Evolutionary conservation across 148 eudicot genomes (phyloP), one percentile per base, ranked within the genome.

Genomic region (Oxyria digyna): DNA sequence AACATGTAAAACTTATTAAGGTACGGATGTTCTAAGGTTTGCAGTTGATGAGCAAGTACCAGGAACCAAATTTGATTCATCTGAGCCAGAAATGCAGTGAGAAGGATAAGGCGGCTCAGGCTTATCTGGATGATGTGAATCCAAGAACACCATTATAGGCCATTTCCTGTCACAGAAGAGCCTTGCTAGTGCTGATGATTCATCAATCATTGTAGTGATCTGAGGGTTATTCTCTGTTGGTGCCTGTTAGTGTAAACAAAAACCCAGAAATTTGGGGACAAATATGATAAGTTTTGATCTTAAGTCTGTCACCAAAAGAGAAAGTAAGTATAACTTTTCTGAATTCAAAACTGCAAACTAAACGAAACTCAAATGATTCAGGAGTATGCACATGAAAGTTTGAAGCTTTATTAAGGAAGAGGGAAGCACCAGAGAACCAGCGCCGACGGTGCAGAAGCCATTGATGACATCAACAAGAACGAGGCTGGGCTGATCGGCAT

Each of bases 381-480:
- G n/a, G n/a, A 45, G 50, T 45, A 4, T 3, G 20, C 38, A 35
- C 38, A 2, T 35, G n/a, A 38, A 43, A 43, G 17, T 1, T 43
- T 43, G 48, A 17, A 43, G 48, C n/a, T 43, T 45, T 45, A 21
- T 50, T 20, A 24, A 10, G 32, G 14, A 12, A n/a, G 20, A 10
- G 52, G 27, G 8, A 1, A 9, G 8, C 4, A 80, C 83, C 79
- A 80, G 75, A 52, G 73, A 70, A 52, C 80, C 83, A 27, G 83
- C 73, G 4, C 83, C 80, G 41, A 80, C 66, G 24, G 83, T 80
- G 73, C 83, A 80, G 78, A 80, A 80, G 68, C 83, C 83, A 71
- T 80, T 80, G 71, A 80, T 74, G 83, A 77, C 74, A 69, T 80
- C 83, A 0, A 80, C 83, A 1, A 80, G 73, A 40, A 80, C 80